phyloP scores from a whole-genome alignment of 2,329 filamentous ascomycete species.

The Cephalotrichum gorgonifer region DNA sequence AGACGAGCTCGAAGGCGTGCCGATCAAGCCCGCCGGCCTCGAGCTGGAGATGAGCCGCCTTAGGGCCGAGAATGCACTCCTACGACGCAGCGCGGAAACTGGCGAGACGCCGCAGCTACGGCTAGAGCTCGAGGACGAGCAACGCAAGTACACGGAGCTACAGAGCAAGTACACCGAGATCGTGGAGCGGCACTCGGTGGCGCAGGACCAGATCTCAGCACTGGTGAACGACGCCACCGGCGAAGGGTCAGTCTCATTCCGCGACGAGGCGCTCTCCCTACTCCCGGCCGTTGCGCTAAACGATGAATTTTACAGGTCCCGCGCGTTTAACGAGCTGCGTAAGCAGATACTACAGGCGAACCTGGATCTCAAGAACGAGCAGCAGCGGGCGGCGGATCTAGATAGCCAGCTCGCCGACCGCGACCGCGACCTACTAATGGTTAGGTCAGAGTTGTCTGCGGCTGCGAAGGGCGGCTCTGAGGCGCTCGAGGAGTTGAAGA shows the following conservation, averaged over 20 bases:
- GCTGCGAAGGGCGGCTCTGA: slow-evolving; percentile 42
- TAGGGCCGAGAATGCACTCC: slow-evolving; percentile 49
- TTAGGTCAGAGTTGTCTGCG: slow-evolving; percentile 42
- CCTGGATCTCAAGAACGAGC: slow-evolving; percentile 36
- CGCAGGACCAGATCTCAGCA: slow-evolving; percentile 46
- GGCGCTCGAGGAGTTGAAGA: slow-evolving; percentile 48
- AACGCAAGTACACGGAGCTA: slow-evolving; percentile 37
- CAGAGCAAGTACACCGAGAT: slow-evolving; percentile 45
- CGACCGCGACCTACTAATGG: slow-evolving; percentile 43
- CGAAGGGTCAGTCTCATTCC: slow-evolving; percentile 41
- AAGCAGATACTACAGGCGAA: slow-evolving; percentile 32
- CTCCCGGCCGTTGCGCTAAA: slow-evolving; percentile 29
- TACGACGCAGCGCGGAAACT: slow-evolving; percentile 42
- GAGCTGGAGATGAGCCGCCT: slow-evolving; percentile 46
- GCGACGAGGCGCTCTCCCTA: neutral
- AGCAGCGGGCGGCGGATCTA: slow-evolving; percentile 30
- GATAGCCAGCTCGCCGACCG: slow-evolving; percentile 39
- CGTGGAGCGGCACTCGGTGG: slow-evolving; percentile 46
- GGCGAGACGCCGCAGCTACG: slow-evolving; percentile 44
- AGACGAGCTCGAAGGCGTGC: slow-evolving; percentile 37
- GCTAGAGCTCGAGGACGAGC: slow-evolving; percentile 44
- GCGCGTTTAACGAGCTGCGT: slow-evolving; percentile 41
- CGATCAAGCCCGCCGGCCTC: slow-evolving; percentile 15
- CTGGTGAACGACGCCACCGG: slow-evolving; percentile 38
- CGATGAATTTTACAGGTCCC: slow-evolving; percentile 35